Evolutionary conservation across 352 stramenopile genomes (phyloP), one percentile per base, ranked within the genome.

Genomic region (Globisporangium alternatum): DNA sequence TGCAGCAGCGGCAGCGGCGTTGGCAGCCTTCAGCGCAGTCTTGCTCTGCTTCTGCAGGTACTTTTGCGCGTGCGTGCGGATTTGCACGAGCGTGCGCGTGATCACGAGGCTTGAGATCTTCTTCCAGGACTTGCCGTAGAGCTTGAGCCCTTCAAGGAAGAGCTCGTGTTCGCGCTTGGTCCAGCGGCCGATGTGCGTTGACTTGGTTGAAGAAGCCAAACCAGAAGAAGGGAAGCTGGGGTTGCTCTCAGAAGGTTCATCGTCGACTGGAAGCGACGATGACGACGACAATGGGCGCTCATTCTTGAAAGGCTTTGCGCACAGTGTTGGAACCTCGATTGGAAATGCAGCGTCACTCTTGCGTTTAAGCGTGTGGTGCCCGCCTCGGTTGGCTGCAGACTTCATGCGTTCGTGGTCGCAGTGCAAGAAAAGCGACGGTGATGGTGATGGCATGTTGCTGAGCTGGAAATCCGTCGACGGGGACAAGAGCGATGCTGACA

Each of bases 31-130:
- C 52, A 86, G 67, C 0, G 80, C 72, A 19, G 72, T 72, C 30
- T 85, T 89, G 57, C 67, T 82, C 59, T 94, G 84, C 72, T 96
- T 97, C 63, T 95, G 89, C 21, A 97, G 70, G 70, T 98, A 99
- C 65, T 99, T 99, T 77, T 99, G 97, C 0, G 97, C 97, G 63
- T 99, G 97, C 3, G 90, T 98, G 12, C 97, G 91, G 69, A 99
- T 98, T 69, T 99, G 97, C 39, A 98, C 95, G 6, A 97, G 75
- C 33, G 87, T 94, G 17, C 87, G 77, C 10, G 87, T 91, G 58
- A 82, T 75, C 35, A 95, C 86, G 21, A 95, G 75, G 52, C 75
- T 90, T 19, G 82, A 86, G 66, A 95, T 96, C 70, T 95, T 92
- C 68, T 97, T 97, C 90, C 90, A 97, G 12, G 92, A 96, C 72